Conservation (phyloP, 2,329 filamentous ascomycete genomes). For the Aspergillus sp. region DNA sequence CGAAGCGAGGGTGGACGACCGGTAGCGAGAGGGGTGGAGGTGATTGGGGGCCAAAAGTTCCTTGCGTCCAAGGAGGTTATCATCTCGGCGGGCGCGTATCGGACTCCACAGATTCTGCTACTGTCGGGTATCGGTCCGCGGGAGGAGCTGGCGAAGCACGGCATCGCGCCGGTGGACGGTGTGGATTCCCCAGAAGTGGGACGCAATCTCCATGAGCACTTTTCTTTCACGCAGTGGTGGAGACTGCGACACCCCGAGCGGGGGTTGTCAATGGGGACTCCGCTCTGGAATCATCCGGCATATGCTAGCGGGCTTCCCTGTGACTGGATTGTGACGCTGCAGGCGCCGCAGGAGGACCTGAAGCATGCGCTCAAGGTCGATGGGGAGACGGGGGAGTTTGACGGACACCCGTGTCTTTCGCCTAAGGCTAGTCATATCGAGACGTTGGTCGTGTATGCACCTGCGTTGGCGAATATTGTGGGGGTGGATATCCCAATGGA, state of each 20-base stretch:
- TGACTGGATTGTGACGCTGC: constrained; percentile 34
- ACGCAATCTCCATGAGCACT: constrained; percentile 25
- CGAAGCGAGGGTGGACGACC: too few species aligned
- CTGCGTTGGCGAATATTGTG: constrained; percentile 14
- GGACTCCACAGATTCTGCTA: constrained; percentile 33
- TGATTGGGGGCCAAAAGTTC: too few species aligned
- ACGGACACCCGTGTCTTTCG: not conserved
- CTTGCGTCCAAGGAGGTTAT: too few species aligned
- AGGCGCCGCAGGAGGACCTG: constrained; percentile 1
- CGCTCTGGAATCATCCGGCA: constrained; percentile 34
- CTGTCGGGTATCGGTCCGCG: constrained; percentile 34
- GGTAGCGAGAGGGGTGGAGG: too few species aligned
- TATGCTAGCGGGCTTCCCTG: constrained; percentile 35
- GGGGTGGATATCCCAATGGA: constrained; percentile 16
- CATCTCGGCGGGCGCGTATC: constrained; percentile 44
- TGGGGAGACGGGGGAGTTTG: not conserved
- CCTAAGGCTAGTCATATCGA: constrained; percentile 9
- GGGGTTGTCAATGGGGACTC: constrained; percentile 14
- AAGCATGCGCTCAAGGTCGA: constrained; percentile 5
- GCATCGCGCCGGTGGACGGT: constrained; percentile 26
- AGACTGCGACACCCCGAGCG: not conserved
- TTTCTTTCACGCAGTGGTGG: constrained; percentile 24
- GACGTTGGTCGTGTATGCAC: constrained; percentile 22
- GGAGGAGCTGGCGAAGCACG: constrained; percentile 27
- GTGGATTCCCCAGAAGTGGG: constrained; percentile 22